Evolutionary conservation across 2,329 filamentous ascomycete genomes (phyloP).

Genomic region (Daldinia sp.): DNA sequence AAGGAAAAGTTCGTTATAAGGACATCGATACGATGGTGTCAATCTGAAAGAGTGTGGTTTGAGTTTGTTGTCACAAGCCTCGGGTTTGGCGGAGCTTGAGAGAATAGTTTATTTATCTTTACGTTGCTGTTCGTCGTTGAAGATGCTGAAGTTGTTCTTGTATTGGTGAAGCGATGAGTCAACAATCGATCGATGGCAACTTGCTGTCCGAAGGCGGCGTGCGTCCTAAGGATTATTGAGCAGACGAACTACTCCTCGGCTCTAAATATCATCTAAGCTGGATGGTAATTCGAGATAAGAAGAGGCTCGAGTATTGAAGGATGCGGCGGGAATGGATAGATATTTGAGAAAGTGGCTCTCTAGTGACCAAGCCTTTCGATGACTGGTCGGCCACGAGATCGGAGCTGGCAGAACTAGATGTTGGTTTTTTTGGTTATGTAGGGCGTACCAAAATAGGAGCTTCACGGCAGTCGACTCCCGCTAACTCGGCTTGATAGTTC

Average conservation of each 20-base stretch:
- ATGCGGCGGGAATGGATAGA: conserved; percentile 30
- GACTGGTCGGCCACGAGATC: conserved; percentile 41
- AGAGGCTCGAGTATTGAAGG: conserved; percentile 15
- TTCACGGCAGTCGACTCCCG: conserved; percentile 35
- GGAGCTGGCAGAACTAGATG: conserved; percentile 29
- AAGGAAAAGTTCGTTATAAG: conserved; percentile 53
- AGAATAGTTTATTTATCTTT: conserved; percentile 12
- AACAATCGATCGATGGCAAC: conserved; percentile 40
- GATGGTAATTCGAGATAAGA: conserved; percentile 27
- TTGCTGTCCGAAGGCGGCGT: conserved; percentile 39
- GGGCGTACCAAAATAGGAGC: conserved; percentile 50
- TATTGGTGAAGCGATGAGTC: conserved; percentile 38
- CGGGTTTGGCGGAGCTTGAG: conserved; percentile 27
- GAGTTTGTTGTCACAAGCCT: conserved; percentile 35
- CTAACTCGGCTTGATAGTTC: conserved; percentile 47
- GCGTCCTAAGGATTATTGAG: conserved; percentile 41
- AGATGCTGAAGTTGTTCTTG: conserved; percentile 34
- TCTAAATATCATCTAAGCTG: conserved; percentile 44
- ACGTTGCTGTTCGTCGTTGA: conserved; percentile 15
- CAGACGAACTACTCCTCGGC: conserved; percentile 39
- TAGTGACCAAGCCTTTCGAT: conserved; percentile 39
- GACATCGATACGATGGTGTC: conserved; percentile 51
- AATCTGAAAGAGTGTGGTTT: conserved; percentile 44
- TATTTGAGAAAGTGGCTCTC: conserved; percentile 37
- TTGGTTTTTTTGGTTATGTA: conserved; percentile 47